These are phyloP conservation scores for Oxytropis ochrocephala DNA, from an alignment of 306 rosid species.

Conservation along the genomic window DNA sequence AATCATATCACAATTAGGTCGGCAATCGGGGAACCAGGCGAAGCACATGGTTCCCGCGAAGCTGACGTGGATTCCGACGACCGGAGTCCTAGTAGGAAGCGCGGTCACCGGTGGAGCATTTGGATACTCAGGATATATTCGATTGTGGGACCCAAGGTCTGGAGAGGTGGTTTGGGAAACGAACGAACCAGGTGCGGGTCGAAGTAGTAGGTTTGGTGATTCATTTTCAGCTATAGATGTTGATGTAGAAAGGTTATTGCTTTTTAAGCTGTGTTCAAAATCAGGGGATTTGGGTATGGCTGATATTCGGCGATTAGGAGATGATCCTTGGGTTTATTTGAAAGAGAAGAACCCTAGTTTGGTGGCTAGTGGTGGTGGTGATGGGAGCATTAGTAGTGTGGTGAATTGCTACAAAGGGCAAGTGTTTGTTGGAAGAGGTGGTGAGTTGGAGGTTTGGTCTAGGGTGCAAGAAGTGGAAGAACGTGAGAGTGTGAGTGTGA, in stretches of 20 bases:
- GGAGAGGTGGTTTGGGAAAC: constrained; percentile 75
- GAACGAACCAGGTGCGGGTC: constrained; percentile 78
- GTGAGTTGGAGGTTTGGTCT: constrained; percentile 86
- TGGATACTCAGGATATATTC: constrained; percentile 69
- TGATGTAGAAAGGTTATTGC: constrained; percentile 43
- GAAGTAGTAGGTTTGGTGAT: constrained; percentile 78
- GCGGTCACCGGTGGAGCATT: constrained; percentile 60
- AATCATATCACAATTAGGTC: constrained; percentile 40
- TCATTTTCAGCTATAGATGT: constrained; percentile 64
- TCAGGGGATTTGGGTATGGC: constrained; percentile 89
- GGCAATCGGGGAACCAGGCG: constrained; percentile 67
- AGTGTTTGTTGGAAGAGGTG: constrained; percentile 74
- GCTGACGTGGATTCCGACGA: constrained; percentile 61
- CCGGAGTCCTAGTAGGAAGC: constrained; percentile 45
- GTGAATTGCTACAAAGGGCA: constrained; percentile 59
- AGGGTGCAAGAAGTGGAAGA: constrained; percentile 20
- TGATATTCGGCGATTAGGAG: constrained; percentile 59
- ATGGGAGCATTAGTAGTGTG: constrained; percentile 21
- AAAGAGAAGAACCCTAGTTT: constrained; percentile 70
- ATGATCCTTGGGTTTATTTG: constrained; percentile 86
- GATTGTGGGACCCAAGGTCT: constrained; percentile 74
- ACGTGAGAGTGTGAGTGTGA: constrained; percentile 9
- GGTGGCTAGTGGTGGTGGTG: constrained; percentile 24
- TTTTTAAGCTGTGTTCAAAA: constrained; percentile 75
- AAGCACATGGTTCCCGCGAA: constrained; percentile 54